Conservation (phyloP, 352 stramenopile genomes). For the Pythium guiyangense region DNA sequence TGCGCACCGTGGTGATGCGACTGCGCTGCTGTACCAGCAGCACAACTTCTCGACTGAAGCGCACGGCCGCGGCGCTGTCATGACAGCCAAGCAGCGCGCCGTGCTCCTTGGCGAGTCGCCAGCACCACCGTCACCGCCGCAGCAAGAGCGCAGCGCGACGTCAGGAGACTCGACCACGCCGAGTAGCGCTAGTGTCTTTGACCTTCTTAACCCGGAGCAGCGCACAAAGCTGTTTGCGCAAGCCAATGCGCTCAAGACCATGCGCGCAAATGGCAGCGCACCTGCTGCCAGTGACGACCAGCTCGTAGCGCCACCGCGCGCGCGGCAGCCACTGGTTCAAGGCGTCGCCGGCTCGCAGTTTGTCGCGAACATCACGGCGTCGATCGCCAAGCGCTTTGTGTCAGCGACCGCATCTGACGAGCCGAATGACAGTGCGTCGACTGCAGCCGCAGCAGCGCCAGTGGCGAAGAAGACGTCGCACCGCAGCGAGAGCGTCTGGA, state of each 20-base stretch:
- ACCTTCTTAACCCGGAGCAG: conserved; percentile 41
- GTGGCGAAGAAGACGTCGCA: conserved; percentile 30
- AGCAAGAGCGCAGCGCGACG: neutral
- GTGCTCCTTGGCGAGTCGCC: conserved; percentile 26
- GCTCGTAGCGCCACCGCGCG: neutral
- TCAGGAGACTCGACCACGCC: neutral
- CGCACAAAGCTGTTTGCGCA: conserved; percentile 34
- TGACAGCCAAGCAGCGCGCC: conserved; percentile 53
- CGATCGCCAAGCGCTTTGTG: conserved; percentile 79
- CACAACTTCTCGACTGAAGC: conserved; percentile 51
- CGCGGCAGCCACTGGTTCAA: conserved; percentile 34
- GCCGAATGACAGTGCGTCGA: conserved; percentile 1
- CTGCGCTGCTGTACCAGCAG: conserved; percentile 40
- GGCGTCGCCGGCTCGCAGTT: conserved; percentile 38
- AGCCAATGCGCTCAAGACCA: too few species aligned
- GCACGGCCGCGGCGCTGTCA: conserved; percentile 20
- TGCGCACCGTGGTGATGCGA: conserved; percentile 5
- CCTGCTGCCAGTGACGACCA: neutral
- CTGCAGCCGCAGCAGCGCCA: neutral
- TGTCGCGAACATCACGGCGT: conserved; percentile 70
- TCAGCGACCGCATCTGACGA: conserved; percentile 27
- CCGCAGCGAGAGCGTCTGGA: conserved; percentile 51
- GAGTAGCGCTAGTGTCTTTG: conserved; percentile 44
- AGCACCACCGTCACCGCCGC: neutral
- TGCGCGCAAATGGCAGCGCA: too few species aligned